phyloP scores from a whole-genome alignment of 345 rosid species.

The Arabis alpina region DNA sequence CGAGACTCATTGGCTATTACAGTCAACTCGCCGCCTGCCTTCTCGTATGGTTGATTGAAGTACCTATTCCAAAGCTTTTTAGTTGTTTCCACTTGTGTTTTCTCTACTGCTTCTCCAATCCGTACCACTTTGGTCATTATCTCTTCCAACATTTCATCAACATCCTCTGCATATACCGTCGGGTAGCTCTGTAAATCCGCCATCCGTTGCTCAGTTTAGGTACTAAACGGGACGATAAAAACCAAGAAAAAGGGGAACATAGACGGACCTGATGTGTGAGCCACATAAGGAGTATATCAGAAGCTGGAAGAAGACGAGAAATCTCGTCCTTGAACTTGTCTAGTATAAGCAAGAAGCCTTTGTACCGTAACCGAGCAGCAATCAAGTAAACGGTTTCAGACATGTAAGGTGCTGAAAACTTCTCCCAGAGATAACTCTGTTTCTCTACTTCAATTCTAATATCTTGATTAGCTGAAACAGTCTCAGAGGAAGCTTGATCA shows the following conservation, averaged over 20 bases:
- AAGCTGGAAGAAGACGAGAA: conserved; percentile 60
- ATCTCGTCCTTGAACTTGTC: conserved; percentile 52
- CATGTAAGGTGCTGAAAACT: conserved; percentile 71
- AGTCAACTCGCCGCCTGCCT: conserved; percentile 68
- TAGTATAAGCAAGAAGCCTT: conserved; percentile 62
- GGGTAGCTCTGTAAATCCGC: conserved; percentile 70
- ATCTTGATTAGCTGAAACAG: conserved; percentile 43
- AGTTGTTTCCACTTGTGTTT: conserved; percentile 55
- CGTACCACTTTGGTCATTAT: conserved; percentile 49
- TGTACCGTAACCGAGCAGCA: conserved; percentile 76
- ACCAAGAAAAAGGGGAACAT: neutral
- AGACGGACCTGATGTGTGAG: conserved; percentile 70
- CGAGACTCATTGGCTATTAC: conserved; percentile 39
- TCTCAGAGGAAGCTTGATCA: conserved; percentile 45
- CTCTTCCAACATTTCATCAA: conserved; percentile 59
- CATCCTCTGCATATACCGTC: conserved; percentile 65
- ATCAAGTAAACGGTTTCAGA: conserved; percentile 71
- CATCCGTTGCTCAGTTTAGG: neutral
- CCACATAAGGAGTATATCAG: conserved; percentile 82
- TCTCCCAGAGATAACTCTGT: conserved; percentile 52
- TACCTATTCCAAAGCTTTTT: conserved; percentile 63
- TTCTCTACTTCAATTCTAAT: conserved; percentile 54
- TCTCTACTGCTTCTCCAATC: conserved; percentile 55
- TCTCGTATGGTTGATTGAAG: conserved; percentile 82
- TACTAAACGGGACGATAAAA: neutral